Conservation (phyloP, 345 rosid species). For the Populus tremula region DNA sequence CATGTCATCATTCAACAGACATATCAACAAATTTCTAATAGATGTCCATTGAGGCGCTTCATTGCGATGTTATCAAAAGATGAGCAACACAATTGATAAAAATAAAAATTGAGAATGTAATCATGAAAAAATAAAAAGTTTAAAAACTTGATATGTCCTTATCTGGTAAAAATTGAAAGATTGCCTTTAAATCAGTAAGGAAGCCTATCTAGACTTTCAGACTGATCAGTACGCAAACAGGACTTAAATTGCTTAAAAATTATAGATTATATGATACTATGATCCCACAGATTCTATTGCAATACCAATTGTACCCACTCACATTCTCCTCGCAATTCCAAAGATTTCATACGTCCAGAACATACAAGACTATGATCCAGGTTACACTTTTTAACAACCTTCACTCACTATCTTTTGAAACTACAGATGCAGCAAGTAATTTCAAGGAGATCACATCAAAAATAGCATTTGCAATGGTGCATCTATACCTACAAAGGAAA, state of each 20-base stretch:
- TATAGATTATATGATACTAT: not conserved
- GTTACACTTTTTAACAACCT: not conserved
- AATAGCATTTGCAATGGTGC: not conserved
- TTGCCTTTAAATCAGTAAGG: no score
- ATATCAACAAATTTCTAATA: no score
- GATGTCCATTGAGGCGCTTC: no score
- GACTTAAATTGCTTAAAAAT: not conserved
- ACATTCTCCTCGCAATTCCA: not conserved
- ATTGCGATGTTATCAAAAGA: no score
- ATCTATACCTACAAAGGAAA: not conserved
- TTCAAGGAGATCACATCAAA: not conserved
- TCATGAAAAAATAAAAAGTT: no score
- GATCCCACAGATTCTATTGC: not conserved
- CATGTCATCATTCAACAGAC: no score
- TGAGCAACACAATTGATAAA: no score
- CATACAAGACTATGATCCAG: not conserved
- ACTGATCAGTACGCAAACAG: not conserved
- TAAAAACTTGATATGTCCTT: no score
- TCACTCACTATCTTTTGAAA: not conserved
- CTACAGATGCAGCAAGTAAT: not conserved
- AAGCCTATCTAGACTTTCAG: not conserved
- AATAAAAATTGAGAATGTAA: no score
- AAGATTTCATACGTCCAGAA: not conserved
- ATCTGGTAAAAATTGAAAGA: no score
- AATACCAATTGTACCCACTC: not conserved